These are phyloP conservation scores for Debaryomyces fabryi DNA, from an alignment of 1,139 yeast species.

Conservation along the genomic window DNA sequence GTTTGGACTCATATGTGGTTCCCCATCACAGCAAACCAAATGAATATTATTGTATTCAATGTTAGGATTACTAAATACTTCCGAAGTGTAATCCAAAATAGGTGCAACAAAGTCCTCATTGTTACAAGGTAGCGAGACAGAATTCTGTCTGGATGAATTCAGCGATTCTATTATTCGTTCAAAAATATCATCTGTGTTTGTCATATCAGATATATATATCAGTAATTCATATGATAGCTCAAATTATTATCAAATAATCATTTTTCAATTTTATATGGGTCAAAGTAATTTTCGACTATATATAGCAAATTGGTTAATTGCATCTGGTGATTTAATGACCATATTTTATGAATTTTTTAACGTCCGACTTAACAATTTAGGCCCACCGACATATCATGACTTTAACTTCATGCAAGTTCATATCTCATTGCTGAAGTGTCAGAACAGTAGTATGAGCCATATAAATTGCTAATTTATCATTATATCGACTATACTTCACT, in stretches of 20 bases:
- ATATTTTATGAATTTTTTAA: neutral
- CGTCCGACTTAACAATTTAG: neutral
- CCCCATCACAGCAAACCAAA: slow-evolving; percentile 23
- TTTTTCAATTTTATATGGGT: neutral
- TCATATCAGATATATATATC: neutral
- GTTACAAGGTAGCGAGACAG: slow-evolving; percentile 24
- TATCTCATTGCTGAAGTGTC: neutral
- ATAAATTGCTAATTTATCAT: neutral
- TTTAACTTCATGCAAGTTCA: neutral
- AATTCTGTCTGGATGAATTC: neutral
- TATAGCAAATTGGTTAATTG: slow-evolving; percentile 4
- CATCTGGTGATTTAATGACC: slow-evolving; percentile 5
- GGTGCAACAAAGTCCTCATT: slow-evolving; percentile 31
- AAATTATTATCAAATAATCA: neutral
- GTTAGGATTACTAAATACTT: slow-evolving; percentile 28
- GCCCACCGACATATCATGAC: neutral
- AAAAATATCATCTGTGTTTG: slow-evolving; percentile 12
- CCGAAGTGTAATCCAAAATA: slow-evolving; percentile 29
- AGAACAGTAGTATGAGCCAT: neutral
- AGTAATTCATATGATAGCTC: neutral
- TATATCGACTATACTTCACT: neutral
- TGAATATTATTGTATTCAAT: slow-evolving; percentile 25
- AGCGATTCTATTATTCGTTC: slow-evolving; percentile 10
- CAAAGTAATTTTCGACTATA: neutral
- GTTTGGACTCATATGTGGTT: neutral